Conservation (phyloP, 2,329 filamentous ascomycete species). For the Aspergillus melleus region DNA sequence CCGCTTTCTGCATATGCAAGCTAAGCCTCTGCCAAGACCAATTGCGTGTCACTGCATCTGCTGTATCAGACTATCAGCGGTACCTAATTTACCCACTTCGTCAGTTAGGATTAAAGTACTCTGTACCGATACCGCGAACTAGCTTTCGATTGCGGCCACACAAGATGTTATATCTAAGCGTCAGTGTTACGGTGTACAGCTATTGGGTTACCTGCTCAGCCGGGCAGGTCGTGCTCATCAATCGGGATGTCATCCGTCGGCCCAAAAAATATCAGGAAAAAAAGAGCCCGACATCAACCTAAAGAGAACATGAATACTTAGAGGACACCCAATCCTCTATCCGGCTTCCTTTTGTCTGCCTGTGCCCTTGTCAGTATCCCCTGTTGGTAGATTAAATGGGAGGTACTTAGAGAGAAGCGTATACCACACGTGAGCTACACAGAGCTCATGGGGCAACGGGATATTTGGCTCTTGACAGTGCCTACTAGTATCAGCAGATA, state of each 20-base stretch:
- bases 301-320: neutral
- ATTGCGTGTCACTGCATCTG: neutral
- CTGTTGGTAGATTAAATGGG: neutral
- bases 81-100: neutral
- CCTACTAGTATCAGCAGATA: neutral
- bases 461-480: neutral
- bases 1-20: neutral
- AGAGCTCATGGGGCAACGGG: neutral
- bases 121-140: neutral
- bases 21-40: neutral
- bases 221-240: neutral
- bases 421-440: neutral
- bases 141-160: too few relatives aligned
- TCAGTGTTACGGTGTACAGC: neutral
- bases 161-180: neutral
- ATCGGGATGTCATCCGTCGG: neutral
- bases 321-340: neutral
- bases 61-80: neutral
- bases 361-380: neutral
- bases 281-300: neutral
- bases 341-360: neutral
- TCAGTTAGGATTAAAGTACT: neutral
- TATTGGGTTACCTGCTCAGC: neutral
- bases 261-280: neutral
- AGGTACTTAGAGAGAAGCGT: neutral